Conservation (phyloP, 2,329 filamentous ascomycete genomes). For the Xylaria sp. region DNA sequence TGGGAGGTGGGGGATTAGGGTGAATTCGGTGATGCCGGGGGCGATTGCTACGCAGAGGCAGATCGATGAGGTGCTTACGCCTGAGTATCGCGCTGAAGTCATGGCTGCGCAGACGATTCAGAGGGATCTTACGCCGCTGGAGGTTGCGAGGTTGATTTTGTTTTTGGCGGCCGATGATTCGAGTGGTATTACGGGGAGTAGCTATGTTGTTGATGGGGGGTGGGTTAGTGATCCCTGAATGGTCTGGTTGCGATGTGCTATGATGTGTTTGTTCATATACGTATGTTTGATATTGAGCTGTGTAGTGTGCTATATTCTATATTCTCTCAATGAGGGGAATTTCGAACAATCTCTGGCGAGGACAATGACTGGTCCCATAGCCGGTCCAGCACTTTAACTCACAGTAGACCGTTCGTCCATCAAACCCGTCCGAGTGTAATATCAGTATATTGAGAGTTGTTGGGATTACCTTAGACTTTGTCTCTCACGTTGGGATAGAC, state of each 20-base stretch:
- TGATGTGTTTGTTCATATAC: too few relatives aligned
- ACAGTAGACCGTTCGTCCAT: too few relatives aligned
- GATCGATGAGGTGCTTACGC: conserved; percentile 56
- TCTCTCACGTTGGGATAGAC: too few relatives aligned
- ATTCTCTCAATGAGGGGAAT: too few relatives aligned
- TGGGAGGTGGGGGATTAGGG: conserved; percentile 51
- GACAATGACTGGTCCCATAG: background rate
- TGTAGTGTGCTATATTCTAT: too few relatives aligned
- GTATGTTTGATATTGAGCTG: too few relatives aligned
- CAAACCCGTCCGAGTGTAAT: background rate
- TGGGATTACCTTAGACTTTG: too few relatives aligned
- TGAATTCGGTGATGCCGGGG: conserved; percentile 63
- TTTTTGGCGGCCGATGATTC: conserved; percentile 60
- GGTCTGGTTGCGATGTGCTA: background rate
- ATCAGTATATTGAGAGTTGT: background rate
- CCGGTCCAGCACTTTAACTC: too few relatives aligned
- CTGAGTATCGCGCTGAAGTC: conserved; percentile 53
- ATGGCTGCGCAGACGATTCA: conserved; percentile 57
- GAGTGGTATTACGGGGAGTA: conserved; percentile 58
- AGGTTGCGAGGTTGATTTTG: conserved; percentile 59
- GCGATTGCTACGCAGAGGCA: conserved; percentile 59
- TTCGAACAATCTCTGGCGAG: background rate
- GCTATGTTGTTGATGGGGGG: conserved; percentile 54
- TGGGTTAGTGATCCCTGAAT: conserved; percentile 48
- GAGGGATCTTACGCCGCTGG: conserved; percentile 54